phyloP scores from a whole-genome alignment of 129 eudicot species.

The Flaveria robusta region DNA sequence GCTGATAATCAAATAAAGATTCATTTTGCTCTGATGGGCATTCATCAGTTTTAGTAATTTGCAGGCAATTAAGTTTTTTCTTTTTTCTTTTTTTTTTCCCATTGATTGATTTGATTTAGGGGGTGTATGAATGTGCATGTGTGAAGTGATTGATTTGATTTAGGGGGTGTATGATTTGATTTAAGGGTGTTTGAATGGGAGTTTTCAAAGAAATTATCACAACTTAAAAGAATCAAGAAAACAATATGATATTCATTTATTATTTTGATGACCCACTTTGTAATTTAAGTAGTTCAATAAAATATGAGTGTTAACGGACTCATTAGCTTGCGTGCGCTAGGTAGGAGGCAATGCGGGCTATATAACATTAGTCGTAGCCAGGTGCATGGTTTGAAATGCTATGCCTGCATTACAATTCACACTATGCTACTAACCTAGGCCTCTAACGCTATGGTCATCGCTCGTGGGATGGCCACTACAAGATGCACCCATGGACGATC shows the following conservation, averaged over 20 bases:
- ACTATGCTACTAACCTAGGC: too few species aligned
- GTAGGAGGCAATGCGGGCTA: too few species aligned
- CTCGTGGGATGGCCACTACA: too few species aligned
- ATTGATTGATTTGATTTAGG: constrained; percentile 1
- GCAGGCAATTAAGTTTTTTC: background rate
- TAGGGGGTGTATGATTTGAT: constrained; percentile 11
- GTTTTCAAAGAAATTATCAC: too few species aligned
- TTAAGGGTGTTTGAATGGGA: background rate
- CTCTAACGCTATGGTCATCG: too few species aligned
- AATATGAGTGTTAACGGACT: too few species aligned
- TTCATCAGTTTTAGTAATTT: background rate
- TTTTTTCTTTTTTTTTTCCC: background rate
- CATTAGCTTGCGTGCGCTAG: too few species aligned
- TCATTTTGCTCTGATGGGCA: constrained; percentile 12
- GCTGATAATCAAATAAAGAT: constrained; percentile 5
- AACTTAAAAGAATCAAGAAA: too few species aligned
- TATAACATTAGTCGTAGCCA: too few species aligned
- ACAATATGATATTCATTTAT: background rate
- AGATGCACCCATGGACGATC: too few species aligned
- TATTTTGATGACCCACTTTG: background rate
- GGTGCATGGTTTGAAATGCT: too few species aligned
- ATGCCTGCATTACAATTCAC: too few species aligned
- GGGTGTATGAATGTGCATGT: constrained; percentile 17
- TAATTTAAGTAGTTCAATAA: background rate
- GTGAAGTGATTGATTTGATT: background rate